Evolutionary conservation across 2,329 filamentous ascomycete genomes (phyloP).

Genomic region (Stromatinia cepivora): DNA sequence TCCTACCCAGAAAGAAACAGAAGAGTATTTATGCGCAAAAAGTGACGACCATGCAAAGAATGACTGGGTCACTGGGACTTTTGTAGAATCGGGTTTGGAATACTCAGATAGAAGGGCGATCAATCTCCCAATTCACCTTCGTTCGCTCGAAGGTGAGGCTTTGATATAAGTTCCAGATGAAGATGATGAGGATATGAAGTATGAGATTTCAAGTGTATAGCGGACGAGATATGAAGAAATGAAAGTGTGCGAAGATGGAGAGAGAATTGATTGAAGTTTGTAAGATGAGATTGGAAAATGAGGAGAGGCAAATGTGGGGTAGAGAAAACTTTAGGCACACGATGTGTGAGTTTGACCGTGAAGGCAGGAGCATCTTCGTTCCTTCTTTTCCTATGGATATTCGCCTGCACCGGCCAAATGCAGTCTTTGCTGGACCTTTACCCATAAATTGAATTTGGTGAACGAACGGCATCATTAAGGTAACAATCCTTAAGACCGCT

Average conservation of each 20-base stretch:
- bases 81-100: background rate
- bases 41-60: background rate
- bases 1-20: background rate
- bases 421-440: background rate
- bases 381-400: background rate
- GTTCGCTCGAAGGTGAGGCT: background rate
- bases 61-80: background rate
- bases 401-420: background rate
- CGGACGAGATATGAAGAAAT: background rate
- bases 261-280: background rate
- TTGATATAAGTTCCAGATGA: too few species aligned
- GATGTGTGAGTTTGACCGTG: conserved; percentile 8
- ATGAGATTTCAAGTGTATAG: background rate
- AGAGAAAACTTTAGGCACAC: background rate
- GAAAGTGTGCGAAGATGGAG: background rate
- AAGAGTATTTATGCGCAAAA: background rate
- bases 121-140: background rate
- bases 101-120: background rate
- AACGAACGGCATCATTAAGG: background rate
- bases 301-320: background rate
- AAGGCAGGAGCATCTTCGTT: conserved; percentile 1
- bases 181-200: background rate
- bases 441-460: too few species aligned
- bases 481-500: background rate
- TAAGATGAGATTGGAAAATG: background rate